A percentile compares a stretch with the other conserved stretches of the same genome.
Conservation (phyloP, 495 filamentous ascomycete genomes). For the Copromyces sp. region DNA sequence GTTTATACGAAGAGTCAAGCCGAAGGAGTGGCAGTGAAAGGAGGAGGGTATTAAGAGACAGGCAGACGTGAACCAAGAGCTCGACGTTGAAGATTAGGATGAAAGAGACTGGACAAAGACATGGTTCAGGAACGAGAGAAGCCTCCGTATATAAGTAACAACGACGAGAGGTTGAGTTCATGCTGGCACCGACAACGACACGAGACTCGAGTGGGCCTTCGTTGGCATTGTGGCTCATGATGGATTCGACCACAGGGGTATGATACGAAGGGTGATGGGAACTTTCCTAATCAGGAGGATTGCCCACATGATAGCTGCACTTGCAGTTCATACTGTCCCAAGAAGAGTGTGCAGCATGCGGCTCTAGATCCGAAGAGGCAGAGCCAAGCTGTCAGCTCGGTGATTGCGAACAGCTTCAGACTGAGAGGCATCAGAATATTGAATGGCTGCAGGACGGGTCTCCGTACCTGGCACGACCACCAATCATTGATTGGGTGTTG, state of each 20-base stretch:
- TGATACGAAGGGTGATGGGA: neutral
- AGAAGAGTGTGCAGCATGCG: neutral
- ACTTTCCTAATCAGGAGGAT: neutral
- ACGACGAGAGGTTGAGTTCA: neutral
- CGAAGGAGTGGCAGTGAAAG: neutral
- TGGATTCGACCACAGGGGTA: conserved; percentile 1
- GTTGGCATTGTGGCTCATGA: neutral
- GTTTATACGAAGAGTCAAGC: neutral
- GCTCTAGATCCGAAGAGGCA: neutral
- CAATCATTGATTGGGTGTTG: neutral
- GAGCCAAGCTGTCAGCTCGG: neutral
- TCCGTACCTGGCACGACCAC: neutral
- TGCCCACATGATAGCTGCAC: neutral
- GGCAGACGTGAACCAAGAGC: neutral
- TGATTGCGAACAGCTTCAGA: conserved; percentile 5
- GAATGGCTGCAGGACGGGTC: conserved; percentile 2
- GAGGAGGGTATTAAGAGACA: neutral
- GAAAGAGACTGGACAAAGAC: neutral
- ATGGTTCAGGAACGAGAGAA: neutral
- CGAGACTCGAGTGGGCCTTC: neutral
- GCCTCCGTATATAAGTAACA: neutral
- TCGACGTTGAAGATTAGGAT: neutral
- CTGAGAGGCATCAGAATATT: conserved; percentile 3
- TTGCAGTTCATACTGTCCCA: neutral
- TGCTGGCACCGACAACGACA: neutral